Evolutionary conservation across 2,329 filamentous ascomycete genomes (phyloP), one percentile per base, ranked within the genome.

Genomic region (Hymenoscyphus scutula): DNA sequence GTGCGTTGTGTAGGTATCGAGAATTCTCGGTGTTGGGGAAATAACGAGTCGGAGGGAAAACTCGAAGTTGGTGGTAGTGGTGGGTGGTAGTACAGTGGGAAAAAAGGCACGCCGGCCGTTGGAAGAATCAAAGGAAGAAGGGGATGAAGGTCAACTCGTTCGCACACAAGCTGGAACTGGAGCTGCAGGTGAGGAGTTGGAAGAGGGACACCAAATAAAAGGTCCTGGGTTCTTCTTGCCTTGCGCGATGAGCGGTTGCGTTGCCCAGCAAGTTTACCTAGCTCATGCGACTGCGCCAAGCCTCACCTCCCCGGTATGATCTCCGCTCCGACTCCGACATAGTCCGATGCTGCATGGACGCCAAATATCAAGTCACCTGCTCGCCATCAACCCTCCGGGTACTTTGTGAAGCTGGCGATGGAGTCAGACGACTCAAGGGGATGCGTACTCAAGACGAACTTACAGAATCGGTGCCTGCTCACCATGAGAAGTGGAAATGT

Each of bases 11-110:
- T 53, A 34, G 41, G 27, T 53, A 48, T 48, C 41, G 17, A 7
- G 41, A 48, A 19, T 17, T 48, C 41, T 45, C 54, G 63, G 65
- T 55, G 32, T 34, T 34, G 32, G 32, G 32, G 32, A n/a, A 10
- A 34, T 34, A 34, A 34, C 32, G 59, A 59, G 60, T 56, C 61
- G 55, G 57, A 41, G n/a, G 61, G 62, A 53, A 57, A 48, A 48
- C 32, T 34, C 32, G 32, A 34, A 34, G 32, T 10, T 6, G 32
- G 30, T 57, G 58, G 54, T 37, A 58, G 41, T 55, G n/a, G n/a
- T n/a, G n/a, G 59, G 38, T 57, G 63, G 63, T 66, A 56, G 53
- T 62, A 63, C 57, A 60, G 55, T 19, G 59, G 27, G n/a, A 58
- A 62, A 60, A 59, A 55, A 57, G 53, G 57, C 53, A 61, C 56